Evolutionary conservation across 2,329 filamentous ascomycete genomes (phyloP).

Genomic region (Verticillium tricorpus): DNA sequence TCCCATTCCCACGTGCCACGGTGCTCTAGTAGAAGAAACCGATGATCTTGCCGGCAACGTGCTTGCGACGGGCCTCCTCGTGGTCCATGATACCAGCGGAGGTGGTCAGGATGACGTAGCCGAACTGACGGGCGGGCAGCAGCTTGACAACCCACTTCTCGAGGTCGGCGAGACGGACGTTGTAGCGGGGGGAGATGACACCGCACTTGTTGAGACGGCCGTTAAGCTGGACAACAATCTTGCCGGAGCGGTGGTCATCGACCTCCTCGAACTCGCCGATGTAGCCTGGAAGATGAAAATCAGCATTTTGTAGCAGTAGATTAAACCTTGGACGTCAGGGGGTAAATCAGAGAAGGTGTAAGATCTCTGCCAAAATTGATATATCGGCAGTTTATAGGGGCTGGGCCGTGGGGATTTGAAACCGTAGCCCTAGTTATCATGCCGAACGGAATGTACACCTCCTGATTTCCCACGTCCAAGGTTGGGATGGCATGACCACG

Average conservation of each 20-base stretch:
- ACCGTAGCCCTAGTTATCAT: conserved; percentile 99
- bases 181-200: conserved; percentile 99
- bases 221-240: conserved; percentile 99
- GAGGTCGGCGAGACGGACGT: conserved; percentile 93
- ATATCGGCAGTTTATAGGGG: conserved; percentile 99
- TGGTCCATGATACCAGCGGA: conserved; percentile 99
- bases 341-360: conserved; percentile 80
- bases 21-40: conserved; percentile 92
- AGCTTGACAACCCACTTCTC: conserved; percentile 99
- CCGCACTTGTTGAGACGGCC: conserved; percentile 98
- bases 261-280: conserved; percentile 99
- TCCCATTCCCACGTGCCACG: conserved; percentile 12
- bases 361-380: conserved; percentile 83
- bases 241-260: conserved; percentile 98
- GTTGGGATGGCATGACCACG: background rate
- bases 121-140: conserved; percentile 98
- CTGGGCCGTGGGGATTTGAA: conserved; percentile 76
- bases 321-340: conserved; percentile 90
- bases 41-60: conserved; percentile 98
- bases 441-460: conserved; percentile 57
- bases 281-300: conserved; percentile 66
- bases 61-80: conserved; percentile 86
- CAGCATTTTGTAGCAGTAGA: conserved; percentile 77
- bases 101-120: conserved; percentile 98
- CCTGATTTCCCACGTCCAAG: background rate